These are phyloP conservation scores for Asclepias syriaca DNA, from an alignment of 257 asterid genomes.

Conservation along the genomic window DNA sequence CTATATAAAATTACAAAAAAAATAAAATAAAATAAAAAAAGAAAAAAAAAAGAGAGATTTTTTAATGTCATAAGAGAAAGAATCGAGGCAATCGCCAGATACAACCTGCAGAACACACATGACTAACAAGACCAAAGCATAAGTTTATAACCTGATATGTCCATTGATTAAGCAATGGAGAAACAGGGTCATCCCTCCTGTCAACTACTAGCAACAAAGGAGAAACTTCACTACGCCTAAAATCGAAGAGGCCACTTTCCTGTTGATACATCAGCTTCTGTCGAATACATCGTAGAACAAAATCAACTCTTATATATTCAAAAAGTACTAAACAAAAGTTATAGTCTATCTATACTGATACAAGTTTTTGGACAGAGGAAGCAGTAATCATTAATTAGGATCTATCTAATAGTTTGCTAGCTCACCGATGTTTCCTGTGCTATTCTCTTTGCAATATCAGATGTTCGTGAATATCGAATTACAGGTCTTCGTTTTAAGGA, in stretches of 20 bases:
- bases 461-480: conserved; percentile 82
- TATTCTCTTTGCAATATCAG: conserved; percentile 82
- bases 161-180: conserved; percentile 96
- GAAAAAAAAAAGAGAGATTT: conserved; percentile 19
- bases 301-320: conserved; percentile 10
- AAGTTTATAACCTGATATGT: conserved; percentile 77
- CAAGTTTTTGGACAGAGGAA: conserved; percentile 1
- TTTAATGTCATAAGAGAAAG: not conserved
- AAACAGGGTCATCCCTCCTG: conserved; percentile 95
- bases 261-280: conserved; percentile 99
- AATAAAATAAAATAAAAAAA: not conserved
- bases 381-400: not conserved
- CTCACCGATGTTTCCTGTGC: conserved; percentile 94
- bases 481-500: conserved; percentile 82
- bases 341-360: too few relatives aligned
- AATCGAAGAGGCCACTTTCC: conserved; percentile 95
- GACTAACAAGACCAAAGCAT: not conserved
- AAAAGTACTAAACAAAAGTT: not conserved
- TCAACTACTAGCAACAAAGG: conserved; percentile 83
- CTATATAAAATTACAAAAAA: conserved; percentile 29
- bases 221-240: conserved; percentile 87
- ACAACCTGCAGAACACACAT: conserved; percentile 2
- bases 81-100: conserved; percentile 2
- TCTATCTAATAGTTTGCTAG: not conserved
- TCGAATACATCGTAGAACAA: conserved; percentile 15